A percentile compares a stretch with the other conserved stretches of the same genome.
phyloP scores from a whole-genome alignment of 2,329 filamentous ascomycete genomes.

The Cladosporium austrohemisphaericum region DNA sequence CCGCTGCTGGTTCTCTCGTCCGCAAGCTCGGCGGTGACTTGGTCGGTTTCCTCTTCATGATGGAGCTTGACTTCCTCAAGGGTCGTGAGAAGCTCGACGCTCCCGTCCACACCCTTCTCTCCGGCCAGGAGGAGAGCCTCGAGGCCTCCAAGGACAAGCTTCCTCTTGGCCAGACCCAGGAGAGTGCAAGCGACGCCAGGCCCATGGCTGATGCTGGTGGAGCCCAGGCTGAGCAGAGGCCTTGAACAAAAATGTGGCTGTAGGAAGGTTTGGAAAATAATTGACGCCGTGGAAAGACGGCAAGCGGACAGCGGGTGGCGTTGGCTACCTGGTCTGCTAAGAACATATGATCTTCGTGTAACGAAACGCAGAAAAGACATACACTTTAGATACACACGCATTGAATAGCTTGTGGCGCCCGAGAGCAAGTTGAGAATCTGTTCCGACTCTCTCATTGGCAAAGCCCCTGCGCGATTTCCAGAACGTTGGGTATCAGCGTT shows the following conservation, averaged over 20 bases:
- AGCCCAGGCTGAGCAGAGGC: conserved; percentile 20
- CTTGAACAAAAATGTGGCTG: conserved; percentile 16
- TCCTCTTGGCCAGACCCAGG: conserved; percentile 23
- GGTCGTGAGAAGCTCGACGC: conserved; percentile 84
- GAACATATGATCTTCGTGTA: too few relatives aligned
- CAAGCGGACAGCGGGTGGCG: too few relatives aligned
- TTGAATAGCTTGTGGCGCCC: too few relatives aligned
- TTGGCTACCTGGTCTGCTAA: too few relatives aligned
- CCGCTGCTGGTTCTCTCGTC: conserved; percentile 81
- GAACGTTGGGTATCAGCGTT: too few relatives aligned
- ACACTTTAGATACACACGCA: too few relatives aligned
- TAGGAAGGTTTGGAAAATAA: too few relatives aligned
- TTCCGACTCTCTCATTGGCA: too few relatives aligned
- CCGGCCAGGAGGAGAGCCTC: conserved; percentile 51
- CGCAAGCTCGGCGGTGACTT: conserved; percentile 80
- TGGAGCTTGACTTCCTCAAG: conserved; percentile 90
- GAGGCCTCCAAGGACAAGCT: conserved; percentile 18
- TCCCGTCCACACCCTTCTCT: conserved; percentile 79
- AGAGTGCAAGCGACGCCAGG: conserved; percentile 21
- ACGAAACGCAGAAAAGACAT: too few relatives aligned
- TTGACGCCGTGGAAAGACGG: too few relatives aligned
- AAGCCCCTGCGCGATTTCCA: too few relatives aligned
- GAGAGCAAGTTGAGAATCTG: too few relatives aligned
- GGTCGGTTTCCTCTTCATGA: conserved; percentile 88
- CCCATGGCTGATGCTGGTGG: conserved; percentile 24